Evolutionary conservation across 1,284 basidiomycete species (phyloP).

Genomic region (Apiotrichum sp.): DNA sequence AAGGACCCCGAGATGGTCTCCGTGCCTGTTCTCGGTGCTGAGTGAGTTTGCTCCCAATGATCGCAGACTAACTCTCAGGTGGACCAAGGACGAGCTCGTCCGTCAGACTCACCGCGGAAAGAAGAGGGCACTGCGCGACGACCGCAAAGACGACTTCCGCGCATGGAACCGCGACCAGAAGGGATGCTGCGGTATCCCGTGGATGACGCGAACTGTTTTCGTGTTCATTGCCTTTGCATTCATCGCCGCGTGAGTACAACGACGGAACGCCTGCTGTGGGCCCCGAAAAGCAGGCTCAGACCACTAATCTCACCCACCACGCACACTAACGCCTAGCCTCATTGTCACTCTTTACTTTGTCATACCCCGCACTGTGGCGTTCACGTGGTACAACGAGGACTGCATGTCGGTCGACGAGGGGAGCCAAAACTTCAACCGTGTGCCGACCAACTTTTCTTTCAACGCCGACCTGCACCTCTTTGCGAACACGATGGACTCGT

Average conservation of each 20-base stretch:
- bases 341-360: conserved; percentile 65
- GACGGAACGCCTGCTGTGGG: too few relatives aligned
- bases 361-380: conserved; percentile 68
- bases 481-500: conserved; percentile 63
- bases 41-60: conserved; percentile 42
- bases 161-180: conserved; percentile 66
- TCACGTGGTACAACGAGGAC: conserved; percentile 56
- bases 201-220: conserved; percentile 63
- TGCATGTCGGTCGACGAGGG: conserved; percentile 60
- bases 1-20: conserved; percentile 47
- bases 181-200: conserved; percentile 63
- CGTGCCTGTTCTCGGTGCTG: conserved; percentile 75
- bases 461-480: conserved; percentile 64
- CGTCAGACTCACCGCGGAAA: conserved; percentile 65
- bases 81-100: conserved; percentile 67
- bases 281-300: background rate
- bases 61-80: conserved; percentile 42
- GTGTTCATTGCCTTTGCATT: conserved; percentile 63
- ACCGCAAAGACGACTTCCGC: conserved; percentile 56
- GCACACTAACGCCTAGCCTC: conserved; percentile 49
- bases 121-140: conserved; percentile 56
- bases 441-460: conserved; percentile 80
- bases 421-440: conserved; percentile 57
- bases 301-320: background rate
- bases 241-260: conserved; percentile 56